A percentile compares a stretch with the other conserved stretches of the same genome.
Conservation (phyloP, 176 grass and related monocot genomes). For the Leersia perrieri region DNA sequence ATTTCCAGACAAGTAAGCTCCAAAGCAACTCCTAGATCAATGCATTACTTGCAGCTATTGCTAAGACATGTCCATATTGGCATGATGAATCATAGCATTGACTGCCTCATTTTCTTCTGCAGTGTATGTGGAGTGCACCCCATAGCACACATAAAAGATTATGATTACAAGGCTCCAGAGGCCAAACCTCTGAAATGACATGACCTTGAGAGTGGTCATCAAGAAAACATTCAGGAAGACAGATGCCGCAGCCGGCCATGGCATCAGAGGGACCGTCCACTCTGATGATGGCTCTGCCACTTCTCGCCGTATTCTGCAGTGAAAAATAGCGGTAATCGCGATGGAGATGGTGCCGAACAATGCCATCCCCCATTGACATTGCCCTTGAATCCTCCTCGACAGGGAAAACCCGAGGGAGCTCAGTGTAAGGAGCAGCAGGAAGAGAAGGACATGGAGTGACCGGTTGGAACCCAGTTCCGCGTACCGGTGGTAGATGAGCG, state of each 20-base stretch:
- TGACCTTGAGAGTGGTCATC: slow-evolving; percentile 66
- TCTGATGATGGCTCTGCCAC: slow-evolving; percentile 23
- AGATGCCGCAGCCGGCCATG: slow-evolving; percentile 87
- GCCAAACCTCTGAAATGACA: slow-evolving; percentile 71
- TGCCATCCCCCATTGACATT: slow-evolving; percentile 42
- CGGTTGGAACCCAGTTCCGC: slow-evolving; percentile 38
- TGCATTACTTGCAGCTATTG: not conserved
- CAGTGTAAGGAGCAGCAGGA: slow-evolving; percentile 65
- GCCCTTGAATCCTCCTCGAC: slow-evolving; percentile 43
- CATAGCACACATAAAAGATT: slow-evolving; percentile 71
- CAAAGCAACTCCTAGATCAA: not conserved
- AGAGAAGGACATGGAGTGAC: slow-evolving; percentile 50
- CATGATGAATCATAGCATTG: slow-evolving; percentile 42
- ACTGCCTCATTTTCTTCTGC: slow-evolving; percentile 69
- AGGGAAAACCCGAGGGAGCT: slow-evolving; percentile 65
- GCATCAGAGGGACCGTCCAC: slow-evolving; percentile 88
- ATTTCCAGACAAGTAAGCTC: slow-evolving; percentile 7
- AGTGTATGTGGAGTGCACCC: slow-evolving; percentile 85
- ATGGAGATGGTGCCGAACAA: slow-evolving; percentile 23
- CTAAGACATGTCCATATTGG: slow-evolving; percentile 46
- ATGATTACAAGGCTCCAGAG: slow-evolving; percentile 56
- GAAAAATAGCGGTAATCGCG: slow-evolving; percentile 38
- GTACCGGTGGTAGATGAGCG: slow-evolving; percentile 85
- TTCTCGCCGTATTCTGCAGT: slow-evolving; percentile 37
- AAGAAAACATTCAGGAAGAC: slow-evolving; percentile 89